Conservation (phyloP, 306 rosid species). For the Gleditsia sinensis region DNA sequence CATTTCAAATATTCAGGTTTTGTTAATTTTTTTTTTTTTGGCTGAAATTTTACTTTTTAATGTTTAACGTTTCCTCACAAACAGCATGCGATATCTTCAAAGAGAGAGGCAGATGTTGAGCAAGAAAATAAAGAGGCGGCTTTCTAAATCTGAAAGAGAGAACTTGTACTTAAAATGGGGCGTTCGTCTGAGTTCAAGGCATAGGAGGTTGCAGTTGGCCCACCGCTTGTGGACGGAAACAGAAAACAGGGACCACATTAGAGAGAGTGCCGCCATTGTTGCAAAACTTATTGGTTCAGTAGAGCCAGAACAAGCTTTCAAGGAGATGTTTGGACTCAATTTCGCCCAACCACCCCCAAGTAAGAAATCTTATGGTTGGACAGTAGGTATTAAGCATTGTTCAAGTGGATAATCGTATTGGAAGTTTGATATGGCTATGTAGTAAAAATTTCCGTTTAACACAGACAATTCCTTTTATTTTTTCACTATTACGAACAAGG, state of each 20-base stretch:
- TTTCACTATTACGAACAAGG: no score
- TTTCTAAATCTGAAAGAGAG: constrained; percentile 66
- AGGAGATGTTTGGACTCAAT: constrained; percentile 96
- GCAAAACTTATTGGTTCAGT: constrained; percentile 71
- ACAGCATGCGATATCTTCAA: constrained; percentile 54
- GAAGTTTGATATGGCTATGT: constrained; percentile 31
- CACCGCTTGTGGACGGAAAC: constrained; percentile 67
- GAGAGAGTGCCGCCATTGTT: constrained; percentile 71
- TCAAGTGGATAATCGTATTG: constrained; percentile 15
- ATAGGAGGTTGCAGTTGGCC: constrained; percentile 73
- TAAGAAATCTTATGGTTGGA: constrained; percentile 55
- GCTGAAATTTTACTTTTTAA: not conserved
- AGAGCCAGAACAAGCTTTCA: constrained; percentile 83
- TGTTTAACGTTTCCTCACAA: not conserved
- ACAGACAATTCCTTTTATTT: constrained; percentile 24
- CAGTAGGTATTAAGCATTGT: constrained; percentile 36
- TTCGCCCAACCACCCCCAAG: constrained; percentile 53
- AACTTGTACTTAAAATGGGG: constrained; percentile 77
- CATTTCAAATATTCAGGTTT: not conserved
- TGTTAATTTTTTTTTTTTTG: not conserved
- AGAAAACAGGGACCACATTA: constrained; percentile 53
- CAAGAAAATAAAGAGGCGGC: constrained; percentile 67
- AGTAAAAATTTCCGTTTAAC: constrained; percentile 28
- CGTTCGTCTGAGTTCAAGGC: constrained; percentile 51
- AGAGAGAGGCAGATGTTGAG: constrained; percentile 80